phyloP scores from a whole-genome alignment of 352 stramenopile species.

The Nothophytophthora sp. region DNA sequence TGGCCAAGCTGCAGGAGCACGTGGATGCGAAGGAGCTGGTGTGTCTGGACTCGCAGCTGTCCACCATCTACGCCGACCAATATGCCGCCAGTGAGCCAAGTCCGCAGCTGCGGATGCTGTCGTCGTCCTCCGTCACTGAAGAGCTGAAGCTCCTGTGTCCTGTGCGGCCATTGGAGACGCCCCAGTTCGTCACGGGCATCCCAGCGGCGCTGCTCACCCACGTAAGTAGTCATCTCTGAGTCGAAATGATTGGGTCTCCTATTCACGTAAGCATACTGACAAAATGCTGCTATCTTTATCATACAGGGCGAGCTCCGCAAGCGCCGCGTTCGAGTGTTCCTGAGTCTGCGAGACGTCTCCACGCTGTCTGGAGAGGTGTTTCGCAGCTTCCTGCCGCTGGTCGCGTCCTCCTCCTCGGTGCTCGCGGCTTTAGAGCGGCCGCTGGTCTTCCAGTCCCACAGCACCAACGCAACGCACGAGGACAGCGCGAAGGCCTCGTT shows the following conservation, averaged over 20 bases:
- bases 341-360: constrained; percentile 54
- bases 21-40: constrained; percentile 47
- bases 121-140: constrained; percentile 31
- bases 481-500: constrained; percentile 5
- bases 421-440: constrained; percentile 44
- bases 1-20: constrained; percentile 37
- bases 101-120: constrained; percentile 48
- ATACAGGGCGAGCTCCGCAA: constrained; percentile 59
- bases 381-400: constrained; percentile 47
- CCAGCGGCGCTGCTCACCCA: constrained; percentile 61
- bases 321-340: constrained; percentile 49
- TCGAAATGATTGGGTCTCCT: too few species aligned
- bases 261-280: too few species aligned
- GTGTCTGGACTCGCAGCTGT: constrained; percentile 63
- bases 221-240: too few species aligned
- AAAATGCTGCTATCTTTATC: too few species aligned
- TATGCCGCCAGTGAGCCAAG: constrained; percentile 21
- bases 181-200: constrained; percentile 55
- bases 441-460: constrained; percentile 27
- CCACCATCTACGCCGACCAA: constrained; percentile 51
- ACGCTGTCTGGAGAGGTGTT: constrained; percentile 39
- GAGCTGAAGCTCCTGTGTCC: constrained; percentile 30
- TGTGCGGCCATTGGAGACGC: constrained; percentile 50
- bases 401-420: constrained; percentile 16
- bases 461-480: constrained; percentile 1